Conservation (phyloP, 805 yeast genomes). For the Dipodascus geniculatus region DNA sequence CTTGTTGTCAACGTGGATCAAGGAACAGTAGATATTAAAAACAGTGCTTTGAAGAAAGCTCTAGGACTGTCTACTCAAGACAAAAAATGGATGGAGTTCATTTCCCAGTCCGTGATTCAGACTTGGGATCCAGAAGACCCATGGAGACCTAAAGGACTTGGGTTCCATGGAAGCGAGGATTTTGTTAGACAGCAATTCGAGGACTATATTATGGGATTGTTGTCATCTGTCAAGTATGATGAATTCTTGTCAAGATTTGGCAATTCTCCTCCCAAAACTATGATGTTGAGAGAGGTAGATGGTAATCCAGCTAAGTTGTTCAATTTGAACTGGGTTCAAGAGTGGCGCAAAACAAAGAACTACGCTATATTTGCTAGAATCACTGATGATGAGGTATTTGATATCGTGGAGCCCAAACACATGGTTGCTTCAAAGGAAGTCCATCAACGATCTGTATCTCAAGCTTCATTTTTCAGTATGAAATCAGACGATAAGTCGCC, state of each 20-base stretch:
- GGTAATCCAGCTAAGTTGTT: slow-evolving; percentile 32
- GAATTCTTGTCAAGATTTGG: slow-evolving; percentile 36
- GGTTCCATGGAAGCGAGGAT: slow-evolving; percentile 71
- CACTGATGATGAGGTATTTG: slow-evolving; percentile 64
- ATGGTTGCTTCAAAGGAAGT: slow-evolving; percentile 14
- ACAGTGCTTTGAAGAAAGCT: slow-evolving; percentile 30
- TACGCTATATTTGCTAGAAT: slow-evolving; percentile 39
- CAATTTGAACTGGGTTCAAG: slow-evolving; percentile 33
- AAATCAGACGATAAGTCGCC: background rate
- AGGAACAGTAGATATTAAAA: slow-evolving; percentile 35
- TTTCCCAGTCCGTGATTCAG: slow-evolving; percentile 38
- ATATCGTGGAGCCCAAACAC: slow-evolving; percentile 40
- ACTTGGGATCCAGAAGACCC: slow-evolving; percentile 33
- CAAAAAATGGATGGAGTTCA: slow-evolving; percentile 57
- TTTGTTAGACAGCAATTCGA: slow-evolving; percentile 80
- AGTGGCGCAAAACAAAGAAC: slow-evolving; percentile 46
- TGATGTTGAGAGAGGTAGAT: slow-evolving; percentile 21
- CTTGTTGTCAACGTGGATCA: slow-evolving; percentile 44
- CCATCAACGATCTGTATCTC: background rate
- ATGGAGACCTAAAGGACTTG: slow-evolving; percentile 32
- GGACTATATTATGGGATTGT: slow-evolving; percentile 69
- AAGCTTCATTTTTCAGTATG: background rate
- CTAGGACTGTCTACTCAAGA: slow-evolving; percentile 48
- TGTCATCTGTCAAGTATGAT: slow-evolving; percentile 61
- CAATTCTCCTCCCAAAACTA: slow-evolving; percentile 26